Conservation (phyloP, 1,284 basidiomycete genomes). For the Moesziomyces antarcticus region DNA sequence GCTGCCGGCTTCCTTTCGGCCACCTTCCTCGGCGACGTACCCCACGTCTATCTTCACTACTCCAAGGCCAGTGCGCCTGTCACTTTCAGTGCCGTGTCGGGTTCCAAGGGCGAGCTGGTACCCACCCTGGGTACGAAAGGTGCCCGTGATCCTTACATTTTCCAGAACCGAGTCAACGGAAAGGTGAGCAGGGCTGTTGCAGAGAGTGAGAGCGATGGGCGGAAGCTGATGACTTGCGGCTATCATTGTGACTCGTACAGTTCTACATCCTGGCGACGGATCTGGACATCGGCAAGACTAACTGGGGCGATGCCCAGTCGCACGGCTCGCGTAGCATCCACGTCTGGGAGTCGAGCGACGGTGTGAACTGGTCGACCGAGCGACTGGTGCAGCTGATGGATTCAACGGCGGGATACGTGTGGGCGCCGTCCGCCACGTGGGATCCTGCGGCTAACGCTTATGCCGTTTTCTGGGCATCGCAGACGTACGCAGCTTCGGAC, state of each 20-base stretch:
- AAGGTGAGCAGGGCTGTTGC: slow-evolving; percentile 8
- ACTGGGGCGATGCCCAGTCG: slow-evolving; percentile 33
- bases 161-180: slow-evolving; percentile 18
- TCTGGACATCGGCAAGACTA: slow-evolving; percentile 28
- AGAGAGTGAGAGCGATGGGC: no score
- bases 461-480: slow-evolving; percentile 28
- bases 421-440: slow-evolving; percentile 32
- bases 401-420: slow-evolving; percentile 23
- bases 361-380: slow-evolving; percentile 20
- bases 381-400: slow-evolving; percentile 20
- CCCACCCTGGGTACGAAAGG: slow-evolving; percentile 19
- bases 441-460: slow-evolving; percentile 22
- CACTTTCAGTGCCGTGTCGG: slow-evolving; percentile 19
- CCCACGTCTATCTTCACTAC: slow-evolving; percentile 28
- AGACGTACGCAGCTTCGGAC: slow-evolving; percentile 25
- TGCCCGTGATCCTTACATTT: slow-evolving; percentile 24
- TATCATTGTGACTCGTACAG: neutral
- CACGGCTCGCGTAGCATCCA: slow-evolving; percentile 30
- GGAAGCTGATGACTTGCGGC: neutral
- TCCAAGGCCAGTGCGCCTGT: slow-evolving; percentile 17
- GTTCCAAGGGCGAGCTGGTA: slow-evolving; percentile 18
- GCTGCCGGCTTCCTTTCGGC: slow-evolving; percentile 15
- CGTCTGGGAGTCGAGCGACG: slow-evolving; percentile 26
- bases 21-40: slow-evolving; percentile 2
- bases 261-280: slow-evolving; percentile 30